These are phyloP conservation scores for Cyphellophora europaea DNA, from an alignment of 2,329 filamentous ascomycete species.

Conservation along the genomic window DNA sequence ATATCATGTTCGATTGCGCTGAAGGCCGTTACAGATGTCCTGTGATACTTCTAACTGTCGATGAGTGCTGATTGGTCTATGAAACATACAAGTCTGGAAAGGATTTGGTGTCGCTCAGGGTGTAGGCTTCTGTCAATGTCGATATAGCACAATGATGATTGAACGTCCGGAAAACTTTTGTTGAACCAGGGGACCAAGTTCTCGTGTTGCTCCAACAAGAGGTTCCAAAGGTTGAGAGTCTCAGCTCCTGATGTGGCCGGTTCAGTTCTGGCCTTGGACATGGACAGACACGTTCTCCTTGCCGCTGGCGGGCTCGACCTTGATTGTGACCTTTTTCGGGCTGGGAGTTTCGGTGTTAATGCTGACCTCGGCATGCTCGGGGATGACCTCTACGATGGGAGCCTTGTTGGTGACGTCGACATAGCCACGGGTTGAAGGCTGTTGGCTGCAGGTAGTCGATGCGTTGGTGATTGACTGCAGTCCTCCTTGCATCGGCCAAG, in stretches of 20 bases:
- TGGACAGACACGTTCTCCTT: conserved; percentile 24
- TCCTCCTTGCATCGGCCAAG: conserved; percentile 28
- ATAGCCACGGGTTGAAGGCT: conserved; percentile 16
- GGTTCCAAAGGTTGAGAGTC: no score
- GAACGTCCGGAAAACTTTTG: background rate
- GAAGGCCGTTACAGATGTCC: no score
- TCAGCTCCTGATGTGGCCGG: no score
- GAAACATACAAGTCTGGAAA: no score
- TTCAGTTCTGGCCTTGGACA: no score
- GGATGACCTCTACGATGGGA: conserved; percentile 22
- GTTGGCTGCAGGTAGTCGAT: conserved; percentile 9
- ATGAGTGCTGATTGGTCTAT: background rate
- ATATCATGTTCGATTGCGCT: no score
- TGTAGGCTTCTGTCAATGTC: background rate
- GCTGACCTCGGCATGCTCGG: conserved; percentile 19
- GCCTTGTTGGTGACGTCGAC: conserved; percentile 27
- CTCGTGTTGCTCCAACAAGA: no score
- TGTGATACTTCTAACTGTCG: background rate
- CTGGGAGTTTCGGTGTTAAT: conserved; percentile 28
- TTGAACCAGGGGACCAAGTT: background rate
- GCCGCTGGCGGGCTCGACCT: conserved; percentile 28
- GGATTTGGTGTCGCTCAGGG: no score
- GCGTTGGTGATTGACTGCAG: conserved; percentile 28
- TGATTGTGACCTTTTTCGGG: conserved; percentile 29
- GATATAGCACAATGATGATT: conserved; percentile 1